Percentiles rank a stretch among this genome's conserved stretches.
phyloP scores from a whole-genome alignment of 768 basidiomycete genomes.

The Tricholoma sp. region DNA sequence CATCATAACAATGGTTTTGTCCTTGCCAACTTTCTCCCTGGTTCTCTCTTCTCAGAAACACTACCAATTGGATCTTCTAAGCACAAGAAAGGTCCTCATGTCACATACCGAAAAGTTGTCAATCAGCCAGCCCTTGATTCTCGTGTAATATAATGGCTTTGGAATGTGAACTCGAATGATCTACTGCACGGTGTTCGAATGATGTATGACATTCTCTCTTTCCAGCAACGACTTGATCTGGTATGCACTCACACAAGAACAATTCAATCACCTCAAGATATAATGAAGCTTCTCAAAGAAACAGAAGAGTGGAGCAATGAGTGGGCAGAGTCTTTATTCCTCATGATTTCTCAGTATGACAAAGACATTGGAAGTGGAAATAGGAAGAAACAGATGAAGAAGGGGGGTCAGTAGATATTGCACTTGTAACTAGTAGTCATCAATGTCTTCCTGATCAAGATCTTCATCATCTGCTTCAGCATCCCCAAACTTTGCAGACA shows the following conservation, averaged over 20 bases:
- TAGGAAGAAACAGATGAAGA: too few species aligned
- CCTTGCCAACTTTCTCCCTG: background rate
- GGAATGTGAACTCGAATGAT: too few species aligned
- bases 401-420: background rate
- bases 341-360: too few species aligned
- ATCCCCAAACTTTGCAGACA: too few species aligned
- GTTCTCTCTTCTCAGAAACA: too few species aligned
- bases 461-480: background rate
- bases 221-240: constrained; percentile 4
- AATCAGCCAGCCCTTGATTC: too few species aligned
- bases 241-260: constrained; percentile 3
- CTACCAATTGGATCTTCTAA: too few species aligned
- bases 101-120: background rate
- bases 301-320: background rate
- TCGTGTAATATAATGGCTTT: too few species aligned
- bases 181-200: too few species aligned
- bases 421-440: background rate
- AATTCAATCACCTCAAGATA: background rate
- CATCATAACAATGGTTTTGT: background rate
- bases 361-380: too few species aligned
- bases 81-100: too few species aligned
- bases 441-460: background rate
- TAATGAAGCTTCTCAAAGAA: background rate
- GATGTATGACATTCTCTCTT: background rate
- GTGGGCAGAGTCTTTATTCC: background rate